Evolutionary conservation across 2,329 filamentous ascomycete genomes (phyloP), one percentile per base, ranked within the genome.

Genomic region (Lecanicillium sp.): DNA sequence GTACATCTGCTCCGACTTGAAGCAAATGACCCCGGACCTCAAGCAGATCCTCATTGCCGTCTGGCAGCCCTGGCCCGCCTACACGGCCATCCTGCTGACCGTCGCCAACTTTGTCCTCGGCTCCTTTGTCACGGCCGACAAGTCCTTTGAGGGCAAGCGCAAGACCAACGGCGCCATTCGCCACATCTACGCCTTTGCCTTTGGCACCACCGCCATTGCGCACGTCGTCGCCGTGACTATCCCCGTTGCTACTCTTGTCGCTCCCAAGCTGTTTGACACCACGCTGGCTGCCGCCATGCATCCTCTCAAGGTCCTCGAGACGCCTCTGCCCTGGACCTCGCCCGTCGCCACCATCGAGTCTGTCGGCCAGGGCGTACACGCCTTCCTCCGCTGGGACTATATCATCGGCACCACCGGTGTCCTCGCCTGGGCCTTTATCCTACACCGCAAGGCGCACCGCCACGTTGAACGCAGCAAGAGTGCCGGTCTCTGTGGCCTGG

Each of bases 1-100:
- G n/a, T n/a, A n/a, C n/a, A n/a, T n/a, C n/a, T n/a, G n/a, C n/a
- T n/a, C n/a, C n/a, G n/a, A n/a, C n/a, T n/a, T n/a, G n/a, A n/a
- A n/a, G n/a, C n/a, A n/a, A n/a, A n/a, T n/a, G n/a, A 45, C 46
- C 5, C 17, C 32, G 19, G 45, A 46, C 29, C 17, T 44, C 15
- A 50, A 50, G 46, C 46, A 50, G 25, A 34, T 46, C 17, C 22
- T 46, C 29, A 44, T 45, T 13, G 46, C 46, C 19, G 9, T 43
- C 36, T 50, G 46, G 46, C 48, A 50, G 41, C 45, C 46, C 2
- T 49, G 46, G 48, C 48, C 46, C 17, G 45, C 40, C 11, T 49
- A 47, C 33, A 44, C 47, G 17, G 40, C 43, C 14, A 31, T 40
- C 8, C 36, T 45, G 4, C 42, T 49, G 5, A 29, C 36, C 12